Conservation (phyloP, 2,329 filamentous ascomycete species). For the Curvularia sp. region DNA sequence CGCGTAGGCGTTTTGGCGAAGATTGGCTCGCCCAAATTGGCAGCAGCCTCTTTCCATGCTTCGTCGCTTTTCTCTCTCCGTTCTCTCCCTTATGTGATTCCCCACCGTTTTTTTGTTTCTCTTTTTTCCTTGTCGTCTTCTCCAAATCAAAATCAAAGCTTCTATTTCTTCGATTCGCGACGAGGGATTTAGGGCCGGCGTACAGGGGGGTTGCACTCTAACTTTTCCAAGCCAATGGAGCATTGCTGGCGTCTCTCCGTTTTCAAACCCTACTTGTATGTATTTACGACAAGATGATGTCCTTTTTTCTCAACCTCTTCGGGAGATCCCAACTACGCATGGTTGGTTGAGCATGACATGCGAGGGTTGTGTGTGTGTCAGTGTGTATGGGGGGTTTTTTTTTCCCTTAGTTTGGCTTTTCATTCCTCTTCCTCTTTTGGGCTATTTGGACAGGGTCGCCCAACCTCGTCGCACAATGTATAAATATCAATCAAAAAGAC, state of each 20-base stretch:
- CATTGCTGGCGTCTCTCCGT: conserved; percentile 11
- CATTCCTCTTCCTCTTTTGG: neutral
- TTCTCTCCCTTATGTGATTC: conserved; percentile 26
- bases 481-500: neutral
- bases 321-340: neutral
- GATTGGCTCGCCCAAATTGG: neutral
- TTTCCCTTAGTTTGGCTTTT: neutral
- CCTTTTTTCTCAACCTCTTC: neutral
- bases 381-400: neutral
- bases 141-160: neutral
- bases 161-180: conserved; percentile 5
- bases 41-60: neutral
- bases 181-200: conserved; percentile 16
- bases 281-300: conserved; percentile 16
- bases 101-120: conserved; percentile 13
- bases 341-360: neutral
- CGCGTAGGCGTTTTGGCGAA: conserved; percentile 7
- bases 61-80: neutral
- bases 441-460: neutral
- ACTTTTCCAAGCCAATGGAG: neutral
- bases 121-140: conserved; percentile 1
- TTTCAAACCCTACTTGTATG: conserved; percentile 5
- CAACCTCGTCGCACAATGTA: neutral
- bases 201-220: conserved; percentile 2
- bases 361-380: neutral